Evolutionary conservation across 2,329 filamentous ascomycete genomes (phyloP).

Genomic region (Tolypocladium paradoxum): DNA sequence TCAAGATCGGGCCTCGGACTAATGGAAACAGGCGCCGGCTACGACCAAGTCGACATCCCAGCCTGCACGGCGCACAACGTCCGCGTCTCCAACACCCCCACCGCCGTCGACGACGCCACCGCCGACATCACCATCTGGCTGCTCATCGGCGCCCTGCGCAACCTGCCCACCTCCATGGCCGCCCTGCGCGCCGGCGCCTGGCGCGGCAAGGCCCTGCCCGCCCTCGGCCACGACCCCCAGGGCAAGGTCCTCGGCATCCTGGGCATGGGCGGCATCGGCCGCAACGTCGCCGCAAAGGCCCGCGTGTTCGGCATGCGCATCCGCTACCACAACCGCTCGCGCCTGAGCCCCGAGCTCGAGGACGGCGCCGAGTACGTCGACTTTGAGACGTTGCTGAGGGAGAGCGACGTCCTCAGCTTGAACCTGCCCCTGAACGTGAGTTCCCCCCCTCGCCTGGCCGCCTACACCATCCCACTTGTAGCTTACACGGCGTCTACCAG

Average conservation of each 20-base stretch:
- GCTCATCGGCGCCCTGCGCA: constrained; percentile 67
- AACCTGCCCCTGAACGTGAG: constrained; percentile 74
- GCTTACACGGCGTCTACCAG: constrained; percentile 17
- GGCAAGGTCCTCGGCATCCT: constrained; percentile 72
- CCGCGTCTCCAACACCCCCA: constrained; percentile 71
- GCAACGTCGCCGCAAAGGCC: constrained; percentile 65
- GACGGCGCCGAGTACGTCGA: constrained; percentile 55
- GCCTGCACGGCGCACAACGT: constrained; percentile 59
- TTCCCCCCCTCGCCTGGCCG: constrained; percentile 20
- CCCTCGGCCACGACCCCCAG: constrained; percentile 65
- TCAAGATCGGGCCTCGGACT: not conserved
- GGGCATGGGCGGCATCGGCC: constrained; percentile 78
- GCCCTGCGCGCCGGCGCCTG: constrained; percentile 57
- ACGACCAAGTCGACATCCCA: constrained; percentile 68
- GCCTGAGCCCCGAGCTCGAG: constrained; percentile 44
- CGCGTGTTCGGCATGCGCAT: constrained; percentile 66
- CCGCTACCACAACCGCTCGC: constrained; percentile 62
- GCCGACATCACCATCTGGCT: constrained; percentile 75
- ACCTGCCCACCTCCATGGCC: constrained; percentile 57
- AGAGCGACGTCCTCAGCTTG: constrained; percentile 67
- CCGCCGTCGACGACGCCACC: constrained; percentile 70
- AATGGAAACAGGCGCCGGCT: constrained; percentile 56
- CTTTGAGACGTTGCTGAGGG: constrained; percentile 60
- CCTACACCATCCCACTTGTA: not conserved
- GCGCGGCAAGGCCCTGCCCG: constrained; percentile 46